Evolutionary conservation across 306 rosid genomes (phyloP), one percentile per base, ranked within the genome.

Genomic region (Bauhinia variegata): DNA sequence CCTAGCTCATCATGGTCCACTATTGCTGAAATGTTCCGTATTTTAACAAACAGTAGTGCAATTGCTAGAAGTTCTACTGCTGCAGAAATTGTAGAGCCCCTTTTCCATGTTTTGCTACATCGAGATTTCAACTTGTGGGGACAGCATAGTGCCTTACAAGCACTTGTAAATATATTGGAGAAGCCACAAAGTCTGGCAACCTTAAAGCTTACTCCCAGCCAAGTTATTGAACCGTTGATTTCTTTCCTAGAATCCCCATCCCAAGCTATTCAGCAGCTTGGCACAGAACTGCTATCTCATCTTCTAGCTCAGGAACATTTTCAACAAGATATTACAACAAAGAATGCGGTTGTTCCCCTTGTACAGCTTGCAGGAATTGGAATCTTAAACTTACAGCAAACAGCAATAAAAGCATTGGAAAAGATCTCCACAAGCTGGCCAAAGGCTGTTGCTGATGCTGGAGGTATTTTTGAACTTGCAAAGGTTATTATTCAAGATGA

Each of bases 351-450:
- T 74, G 87, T 88, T 31, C 98, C 98, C 49, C 98, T 93, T 32
- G 97, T 89, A 70, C 98, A 86, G 79, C 98, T 93, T 72, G 96
- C 98, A 4, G 98, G 98, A 74, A 93, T 89, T 78, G 97, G 98
- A 75, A 93, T 89, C 81, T 76, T 93, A 72, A 89, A 83, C 79
- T 84, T 93, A 68, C 98, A 93, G 79, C 97, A 89, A 80, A 93
- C 96, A 60, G 93, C 98, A 18, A 77, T 89, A 69, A 88, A 82
- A 78, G 96, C 98, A 54, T 82, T 93, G 87, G 98, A 88, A 72
- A 89, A 88, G 43, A 83, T 93, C 53, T 89, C 98, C 60, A 84
- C 65, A 71, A 89, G 88, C 54, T 93, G 97, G 97, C 98, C 98
- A 34, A 89, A 89, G 85, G 95, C 88, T 11, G 97, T 93, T 74